Base-by-base conservation (phyloP, 2,329 filamentous ascomycete species). In the Verticillium isaacii region DNA sequence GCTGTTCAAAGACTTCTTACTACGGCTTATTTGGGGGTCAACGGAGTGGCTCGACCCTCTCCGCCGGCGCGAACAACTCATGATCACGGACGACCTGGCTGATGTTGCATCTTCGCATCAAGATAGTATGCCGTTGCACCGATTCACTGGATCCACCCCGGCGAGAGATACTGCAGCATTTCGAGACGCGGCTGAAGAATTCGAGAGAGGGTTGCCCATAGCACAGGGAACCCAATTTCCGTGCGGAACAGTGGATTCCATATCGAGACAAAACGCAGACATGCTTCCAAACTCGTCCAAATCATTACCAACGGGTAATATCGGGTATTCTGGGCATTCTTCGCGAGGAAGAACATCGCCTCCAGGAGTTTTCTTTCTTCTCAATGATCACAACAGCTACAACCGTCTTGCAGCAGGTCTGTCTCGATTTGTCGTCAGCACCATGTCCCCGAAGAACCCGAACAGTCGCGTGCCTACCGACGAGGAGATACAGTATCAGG, bases 401-500 rank as follows among this genome's bases (percentile, higher is more conserved):
- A 59, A 60, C 1, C 69, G 66, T 61, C 61, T 73, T 36, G 34
- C 65, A 11, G 37, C 63, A 52, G 64, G 70, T 39, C 25, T 67
- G 57, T n/a, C 68, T 11, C 65, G 68, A 1, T 71, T 68, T 37
- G 70, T 68, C 1, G 67, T 69, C 1, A 68, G 67, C 1, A 69
- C 69, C 0, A 74, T 68, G 71, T 74, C 67, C 17, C 73, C 64
- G 57, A 69, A 67, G 9, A 72, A 72, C 12, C 70, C 70, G 2
- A 67, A 67, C 58, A 70, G 60, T 15, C 69, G 70, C 2, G 59
- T 73, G 0, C 74, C 74, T 0, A 75, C 72, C 0, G 74, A 78
- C 19, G 70, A 71, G 5, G 74, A 77, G 37, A 61, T 78, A 0
- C 66, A 74, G 23, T 64, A 67, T 7, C 71, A 76, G 61, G 75